These are phyloP conservation scores for Fusarium verrucosum DNA, from an alignment of 2,329 filamentous ascomycete species.

Conservation along the genomic window DNA sequence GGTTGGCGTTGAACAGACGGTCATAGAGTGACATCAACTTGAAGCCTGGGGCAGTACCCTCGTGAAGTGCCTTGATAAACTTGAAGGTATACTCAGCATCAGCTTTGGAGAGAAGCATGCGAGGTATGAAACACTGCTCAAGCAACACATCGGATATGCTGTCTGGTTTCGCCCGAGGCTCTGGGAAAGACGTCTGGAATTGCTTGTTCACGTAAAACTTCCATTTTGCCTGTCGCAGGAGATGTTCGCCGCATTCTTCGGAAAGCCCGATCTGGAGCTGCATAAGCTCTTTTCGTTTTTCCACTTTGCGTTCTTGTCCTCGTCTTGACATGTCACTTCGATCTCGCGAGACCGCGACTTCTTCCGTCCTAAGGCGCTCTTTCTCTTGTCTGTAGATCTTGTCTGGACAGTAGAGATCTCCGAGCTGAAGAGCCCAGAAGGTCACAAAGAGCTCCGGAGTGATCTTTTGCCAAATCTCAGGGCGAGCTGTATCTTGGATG, in stretches of 20 bases:
- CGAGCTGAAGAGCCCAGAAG: conserved; percentile 90
- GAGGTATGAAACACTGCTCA: conserved; percentile 92
- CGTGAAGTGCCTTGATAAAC: conserved; percentile 88
- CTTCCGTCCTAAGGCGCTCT: conserved; percentile 72
- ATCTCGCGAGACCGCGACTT: conserved; percentile 73
- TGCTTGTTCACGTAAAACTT: conserved; percentile 77
- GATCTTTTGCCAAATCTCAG: conserved; percentile 73
- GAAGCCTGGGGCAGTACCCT: conserved; percentile 85
- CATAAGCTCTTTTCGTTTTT: conserved; percentile 73
- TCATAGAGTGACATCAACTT: conserved; percentile 85
- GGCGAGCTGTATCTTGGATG: conserved; percentile 68
- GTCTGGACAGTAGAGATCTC: conserved; percentile 80
- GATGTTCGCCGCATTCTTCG: conserved; percentile 77
- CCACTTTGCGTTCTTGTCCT: conserved; percentile 69
- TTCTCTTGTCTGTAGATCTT: conserved; percentile 82
- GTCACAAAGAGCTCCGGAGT: conserved; percentile 85
- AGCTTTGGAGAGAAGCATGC: conserved; percentile 81
- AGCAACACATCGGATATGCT: conserved; percentile 79
- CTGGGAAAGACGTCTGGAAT: conserved; percentile 81
- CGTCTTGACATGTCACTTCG: conserved; percentile 76
- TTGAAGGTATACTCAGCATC: conserved; percentile 91
- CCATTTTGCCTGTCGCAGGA: conserved; percentile 72
- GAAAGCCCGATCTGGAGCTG: conserved; percentile 74
- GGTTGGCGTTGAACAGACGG: conserved; percentile 83
- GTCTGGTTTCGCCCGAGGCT: conserved; percentile 69